Conservation (phyloP, 192 early-diverging fungal species). For the Dispira simplex region DNA sequence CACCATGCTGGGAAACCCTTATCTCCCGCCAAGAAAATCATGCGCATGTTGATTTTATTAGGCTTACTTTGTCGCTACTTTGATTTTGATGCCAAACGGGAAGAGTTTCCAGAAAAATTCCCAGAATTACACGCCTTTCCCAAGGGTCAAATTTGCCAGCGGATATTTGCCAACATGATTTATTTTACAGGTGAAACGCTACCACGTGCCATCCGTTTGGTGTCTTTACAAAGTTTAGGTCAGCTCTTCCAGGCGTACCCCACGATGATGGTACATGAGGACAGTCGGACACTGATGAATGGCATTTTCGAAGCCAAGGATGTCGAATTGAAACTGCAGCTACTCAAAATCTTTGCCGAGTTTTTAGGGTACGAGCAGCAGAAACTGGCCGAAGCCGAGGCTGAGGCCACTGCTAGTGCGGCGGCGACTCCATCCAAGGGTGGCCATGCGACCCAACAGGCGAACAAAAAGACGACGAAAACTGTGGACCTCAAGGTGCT, state of each 20-base stretch:
- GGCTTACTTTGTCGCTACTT: conserved; percentile 59
- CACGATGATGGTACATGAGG: conserved; percentile 34
- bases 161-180: conserved; percentile 24
- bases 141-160: conserved; percentile 13
- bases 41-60: conserved; percentile 57
- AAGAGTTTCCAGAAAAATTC: conserved; percentile 19
- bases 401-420: too few species aligned
- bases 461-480: conserved; percentile 15
- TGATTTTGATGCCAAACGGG: conserved; percentile 52
- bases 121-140: conserved; percentile 19
- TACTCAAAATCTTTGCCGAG: conserved; percentile 56
- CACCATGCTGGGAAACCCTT: conserved; percentile 18
- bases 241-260: conserved; percentile 60
- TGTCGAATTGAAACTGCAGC: conserved; percentile 37
- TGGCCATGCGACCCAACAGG: not conserved
- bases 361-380: conserved; percentile 49
- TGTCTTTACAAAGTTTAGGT: conserved; percentile 45
- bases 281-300: conserved; percentile 49
- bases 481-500: conserved; percentile 57
- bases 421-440: conserved; percentile 14
- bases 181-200: conserved; percentile 22
- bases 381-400: conserved; percentile 23
- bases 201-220: conserved; percentile 27
- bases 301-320: conserved; percentile 31
- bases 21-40: conserved; percentile 26